Evolutionary conservation across 2,329 filamentous ascomycete species (phyloP).

Genomic region (Conoideocrella luteorostrata): DNA sequence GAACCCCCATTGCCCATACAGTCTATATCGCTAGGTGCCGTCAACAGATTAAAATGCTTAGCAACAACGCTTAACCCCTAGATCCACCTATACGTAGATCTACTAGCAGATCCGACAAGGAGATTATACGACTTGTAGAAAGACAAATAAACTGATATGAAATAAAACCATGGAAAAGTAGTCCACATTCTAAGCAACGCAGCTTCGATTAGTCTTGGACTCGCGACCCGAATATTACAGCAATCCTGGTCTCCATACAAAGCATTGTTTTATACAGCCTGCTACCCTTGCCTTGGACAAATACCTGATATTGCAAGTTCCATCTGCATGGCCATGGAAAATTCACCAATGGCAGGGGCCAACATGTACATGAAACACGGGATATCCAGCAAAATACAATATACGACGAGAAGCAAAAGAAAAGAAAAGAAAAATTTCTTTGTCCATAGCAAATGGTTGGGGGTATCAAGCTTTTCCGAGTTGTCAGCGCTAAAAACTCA

Average conservation of each 20-base stretch:
- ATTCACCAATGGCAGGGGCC: too few species aligned
- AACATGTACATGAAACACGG: too few species aligned
- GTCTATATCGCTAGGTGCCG: conserved; percentile 28
- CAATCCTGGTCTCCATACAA: too few species aligned
- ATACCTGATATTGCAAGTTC: too few species aligned
- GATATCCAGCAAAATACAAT: not conserved
- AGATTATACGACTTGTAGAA: not conserved
- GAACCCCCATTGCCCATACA: conserved; percentile 32
- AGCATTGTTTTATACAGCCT: too few species aligned
- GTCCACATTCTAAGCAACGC: not conserved
- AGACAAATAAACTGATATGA: not conserved
- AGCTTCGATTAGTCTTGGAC: too few species aligned
- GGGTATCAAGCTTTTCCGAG: conserved; percentile 29
- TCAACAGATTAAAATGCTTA: conserved; percentile 15
- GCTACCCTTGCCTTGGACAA: too few species aligned
- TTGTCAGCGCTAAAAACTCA: conserved; percentile 17
- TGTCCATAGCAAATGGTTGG: conserved; percentile 22
- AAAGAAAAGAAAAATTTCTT: conserved; percentile 11
- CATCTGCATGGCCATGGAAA: not conserved
- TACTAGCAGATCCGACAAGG: not conserved
- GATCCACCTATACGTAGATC: not conserved
- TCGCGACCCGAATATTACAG: too few species aligned
- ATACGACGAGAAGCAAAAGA: not conserved
- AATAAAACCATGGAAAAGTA: not conserved
- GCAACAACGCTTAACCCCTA: conserved; percentile 1